phyloP scores from a whole-genome alignment of 2,329 filamentous ascomycete genomes.

The Ramularia collo-cygni region DNA sequence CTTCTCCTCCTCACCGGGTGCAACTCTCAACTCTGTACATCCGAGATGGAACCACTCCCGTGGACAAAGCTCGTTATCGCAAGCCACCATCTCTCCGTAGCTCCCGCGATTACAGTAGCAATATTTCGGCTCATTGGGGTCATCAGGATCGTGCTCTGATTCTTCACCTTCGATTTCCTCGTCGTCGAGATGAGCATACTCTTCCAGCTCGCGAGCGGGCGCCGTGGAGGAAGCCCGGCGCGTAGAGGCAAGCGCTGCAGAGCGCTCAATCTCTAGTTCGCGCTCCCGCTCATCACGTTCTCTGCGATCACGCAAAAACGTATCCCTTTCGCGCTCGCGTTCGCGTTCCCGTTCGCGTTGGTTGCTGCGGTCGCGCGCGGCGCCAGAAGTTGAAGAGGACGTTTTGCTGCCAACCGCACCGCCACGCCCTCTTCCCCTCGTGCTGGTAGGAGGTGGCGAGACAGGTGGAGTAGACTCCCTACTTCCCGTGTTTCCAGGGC shows the following conservation, averaged over 20 bases:
- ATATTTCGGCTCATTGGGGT: slow-evolving; percentile 54
- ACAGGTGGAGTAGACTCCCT: slow-evolving; percentile 15
- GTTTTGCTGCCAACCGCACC: slow-evolving; percentile 4
- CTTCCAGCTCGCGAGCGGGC: slow-evolving; percentile 1
- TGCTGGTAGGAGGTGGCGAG: slow-evolving; percentile 15
- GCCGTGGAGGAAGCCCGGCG: neutral
- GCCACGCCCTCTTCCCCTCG: slow-evolving; percentile 7
- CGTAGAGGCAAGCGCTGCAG: neutral
- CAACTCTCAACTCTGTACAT: slow-evolving; percentile 55
- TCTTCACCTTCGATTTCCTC: slow-evolving; percentile 19
- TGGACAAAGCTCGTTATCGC: slow-evolving; percentile 58
- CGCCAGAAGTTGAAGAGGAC: slow-evolving; percentile 1
- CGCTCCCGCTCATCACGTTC: slow-evolving; percentile 1
- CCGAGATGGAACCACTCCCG: slow-evolving; percentile 63
- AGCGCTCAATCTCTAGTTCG: neutral
- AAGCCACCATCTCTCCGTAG: slow-evolving; percentile 62
- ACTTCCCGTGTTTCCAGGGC: slow-evolving; percentile 10
- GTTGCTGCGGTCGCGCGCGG: neutral
- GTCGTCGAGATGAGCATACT: slow-evolving; percentile 15
- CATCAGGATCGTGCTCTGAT: slow-evolving; percentile 35
- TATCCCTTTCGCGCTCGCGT: slow-evolving; percentile 1
- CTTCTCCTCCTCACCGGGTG: slow-evolving; percentile 47
- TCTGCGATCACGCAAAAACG: neutral
- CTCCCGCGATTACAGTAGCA: slow-evolving; percentile 60
- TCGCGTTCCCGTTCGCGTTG: slow-evolving; percentile 1